Evolutionary conservation across 2,329 filamentous ascomycete species (phyloP), one percentile per base, ranked within the genome.

Genomic region (Fonsecaea monophora): DNA sequence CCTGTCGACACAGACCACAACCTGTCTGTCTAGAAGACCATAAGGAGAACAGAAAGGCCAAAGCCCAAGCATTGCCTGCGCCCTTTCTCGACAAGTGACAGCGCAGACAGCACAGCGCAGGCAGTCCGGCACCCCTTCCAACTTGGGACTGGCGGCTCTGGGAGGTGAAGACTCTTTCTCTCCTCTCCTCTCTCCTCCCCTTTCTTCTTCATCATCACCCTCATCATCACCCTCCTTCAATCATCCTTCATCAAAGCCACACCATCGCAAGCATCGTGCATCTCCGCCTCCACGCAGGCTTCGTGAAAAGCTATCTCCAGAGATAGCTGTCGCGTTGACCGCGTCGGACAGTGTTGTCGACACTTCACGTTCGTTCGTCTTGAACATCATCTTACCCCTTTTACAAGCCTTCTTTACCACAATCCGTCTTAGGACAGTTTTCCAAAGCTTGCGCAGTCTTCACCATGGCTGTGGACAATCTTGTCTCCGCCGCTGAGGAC

Each of bases 61-160:
- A 35, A 18, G 21, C 32, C 12, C 30, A 42, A 21, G 30, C 21
- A 12, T 56, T 18, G 42, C 32, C 53, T 54, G 50, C 32, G 50
- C 13, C 12, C 50, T 7, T 32, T n/a, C 25, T 32, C 18, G 50
- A 37, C 3, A 50, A 37, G 10, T 12, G 13, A 42, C 12, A 42
- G 38, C 12, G 38, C 45, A 50, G 18, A 42, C 21, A 42, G 13
- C 21, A 55, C 18, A 60, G 56, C 62, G 62, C 62, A 65, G 62
- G 62, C 62, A 65, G 38, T n/a, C 60, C 66, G 63, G 66, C 53
- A 35, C 61, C 60, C 53, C 59, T 65, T 68, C 60, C 64, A 38
- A 13, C 38, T 64, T 64, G 50, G 32, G 58, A 35, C 30, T 60
- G 58, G 40, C 45, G 42, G 25, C 18, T 48, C 42, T 60, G 38